These are phyloP conservation scores for Chlamydomonas sp. DNA, from an alignment of 139 green algal species.

Conservation along the genomic window DNA sequence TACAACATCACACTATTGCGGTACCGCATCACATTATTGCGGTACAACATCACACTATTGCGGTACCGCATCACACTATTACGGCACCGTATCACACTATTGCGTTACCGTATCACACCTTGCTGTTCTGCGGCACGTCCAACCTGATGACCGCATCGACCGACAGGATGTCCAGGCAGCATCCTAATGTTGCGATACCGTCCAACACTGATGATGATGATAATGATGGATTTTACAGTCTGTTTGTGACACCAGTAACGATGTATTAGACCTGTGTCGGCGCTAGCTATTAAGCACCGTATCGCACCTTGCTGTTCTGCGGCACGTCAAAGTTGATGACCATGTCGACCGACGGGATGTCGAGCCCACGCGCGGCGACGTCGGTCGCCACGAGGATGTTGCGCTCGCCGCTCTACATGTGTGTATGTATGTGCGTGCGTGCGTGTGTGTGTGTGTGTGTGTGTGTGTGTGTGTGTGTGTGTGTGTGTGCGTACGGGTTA, in stretches of 20 bases:
- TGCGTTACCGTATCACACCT: no score
- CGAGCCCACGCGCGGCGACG: conserved; percentile 83
- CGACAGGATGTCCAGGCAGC: conserved; percentile 90
- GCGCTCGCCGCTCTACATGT: conserved; percentile 64
- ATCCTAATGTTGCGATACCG: no score
- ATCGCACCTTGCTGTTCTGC: conserved; percentile 30
- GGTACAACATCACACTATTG: no score
- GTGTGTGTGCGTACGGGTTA: conserved; percentile 9
- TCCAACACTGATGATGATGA: no score
- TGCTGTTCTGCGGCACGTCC: conserved; percentile 74
- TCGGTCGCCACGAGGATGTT: conserved; percentile 72
- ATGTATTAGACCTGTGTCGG: no score
- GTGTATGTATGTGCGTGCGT: conserved; percentile 12
- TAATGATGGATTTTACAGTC: no score
- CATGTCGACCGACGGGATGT: conserved; percentile 92
- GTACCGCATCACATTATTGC: no score
- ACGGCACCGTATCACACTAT: no score
- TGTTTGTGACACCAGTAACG: no score
- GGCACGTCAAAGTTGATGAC: conserved; percentile 98
- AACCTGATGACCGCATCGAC: conserved; percentile 97
- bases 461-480: conserved; percentile 18
- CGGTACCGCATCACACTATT: no score
- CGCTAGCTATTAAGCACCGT: no score
- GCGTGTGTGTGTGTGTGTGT: conserved; percentile 15
- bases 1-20: no score